Evolutionary conservation across 2,329 filamentous ascomycete species (phyloP).

Genomic region (Sporothrix schenckii): DNA sequence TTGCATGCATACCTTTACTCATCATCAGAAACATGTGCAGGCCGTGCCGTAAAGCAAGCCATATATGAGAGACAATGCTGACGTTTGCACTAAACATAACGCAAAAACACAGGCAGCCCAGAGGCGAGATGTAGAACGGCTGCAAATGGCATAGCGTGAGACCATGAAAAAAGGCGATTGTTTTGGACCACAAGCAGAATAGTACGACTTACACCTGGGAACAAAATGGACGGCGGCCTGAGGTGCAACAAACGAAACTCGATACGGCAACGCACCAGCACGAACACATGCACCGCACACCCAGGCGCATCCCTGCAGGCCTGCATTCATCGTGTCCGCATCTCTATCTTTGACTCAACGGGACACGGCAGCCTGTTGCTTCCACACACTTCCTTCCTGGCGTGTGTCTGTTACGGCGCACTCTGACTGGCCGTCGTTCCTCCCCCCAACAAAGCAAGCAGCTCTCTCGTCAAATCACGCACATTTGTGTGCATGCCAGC

Average conservation of each 20-base stretch:
- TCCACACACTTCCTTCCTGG: background rate
- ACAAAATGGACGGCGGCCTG: background rate
- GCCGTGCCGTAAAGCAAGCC: background rate
- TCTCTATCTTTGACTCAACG: background rate
- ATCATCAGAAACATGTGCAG: background rate
- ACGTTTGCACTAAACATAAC: too few species aligned
- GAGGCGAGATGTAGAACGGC: too few species aligned
- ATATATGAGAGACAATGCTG: too few species aligned
- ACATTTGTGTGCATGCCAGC: background rate
- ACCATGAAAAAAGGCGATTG: background rate
- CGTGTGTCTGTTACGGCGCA: background rate
- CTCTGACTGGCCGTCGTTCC: constrained; percentile 1
- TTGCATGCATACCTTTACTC: background rate
- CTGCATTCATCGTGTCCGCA: background rate
- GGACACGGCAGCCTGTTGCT: background rate
- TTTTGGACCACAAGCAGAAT: background rate
- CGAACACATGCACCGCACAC: background rate
- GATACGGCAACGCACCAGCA: background rate
- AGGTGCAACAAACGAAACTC: background rate
- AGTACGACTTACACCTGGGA: background rate
- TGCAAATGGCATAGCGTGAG: background rate
- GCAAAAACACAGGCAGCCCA: background rate
- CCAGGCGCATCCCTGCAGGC: background rate
- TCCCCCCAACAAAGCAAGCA: background rate
- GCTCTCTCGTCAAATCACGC: background rate